These are phyloP conservation scores for Fusarium solani-melongenae DNA, from an alignment of 2,329 filamentous ascomycete genomes.

Conservation along the genomic window DNA sequence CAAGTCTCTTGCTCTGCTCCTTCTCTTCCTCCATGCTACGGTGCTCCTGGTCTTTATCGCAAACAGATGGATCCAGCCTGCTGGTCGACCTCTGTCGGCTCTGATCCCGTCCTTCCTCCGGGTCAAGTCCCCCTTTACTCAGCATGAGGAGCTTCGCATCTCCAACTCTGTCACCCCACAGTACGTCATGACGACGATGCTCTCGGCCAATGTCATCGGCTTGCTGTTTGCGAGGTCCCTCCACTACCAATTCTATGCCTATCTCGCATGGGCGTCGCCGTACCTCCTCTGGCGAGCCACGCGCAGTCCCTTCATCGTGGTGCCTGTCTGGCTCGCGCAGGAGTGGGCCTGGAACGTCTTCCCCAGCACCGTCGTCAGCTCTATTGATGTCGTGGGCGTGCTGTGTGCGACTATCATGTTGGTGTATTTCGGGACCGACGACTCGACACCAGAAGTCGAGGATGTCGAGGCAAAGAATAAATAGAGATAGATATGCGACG, in stretches of 20 bases:
- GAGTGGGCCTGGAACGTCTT: constrained; percentile 96
- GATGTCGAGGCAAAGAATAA: constrained; percentile 45
- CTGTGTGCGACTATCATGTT: constrained; percentile 74
- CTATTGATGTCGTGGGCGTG: constrained; percentile 73
- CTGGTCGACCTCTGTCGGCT: constrained; percentile 65
- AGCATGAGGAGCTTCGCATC: constrained; percentile 66
- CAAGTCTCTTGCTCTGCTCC: constrained; percentile 71
- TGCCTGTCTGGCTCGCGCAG: constrained; percentile 78
- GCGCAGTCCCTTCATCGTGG: constrained; percentile 73
- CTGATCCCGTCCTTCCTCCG: constrained; percentile 61
- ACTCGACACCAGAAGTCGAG: constrained; percentile 48
- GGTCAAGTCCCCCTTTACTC: constrained; percentile 57
- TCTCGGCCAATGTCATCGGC: constrained; percentile 81
- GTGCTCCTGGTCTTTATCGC: constrained; percentile 75
- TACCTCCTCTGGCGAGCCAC: constrained; percentile 86
- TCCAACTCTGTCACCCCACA: constrained; percentile 71
- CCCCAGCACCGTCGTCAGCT: constrained; percentile 75
- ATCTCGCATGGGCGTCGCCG: constrained; percentile 89
- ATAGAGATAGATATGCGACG: constrained; percentile 37
- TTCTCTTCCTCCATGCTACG: constrained; percentile 73
- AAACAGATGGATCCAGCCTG: constrained; percentile 78
- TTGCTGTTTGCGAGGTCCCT: constrained; percentile 87
- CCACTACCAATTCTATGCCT: constrained; percentile 96
- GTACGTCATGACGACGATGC: constrained; percentile 80
- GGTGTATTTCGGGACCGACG: constrained; percentile 68